A percentile compares a stretch with the other conserved stretches of the same genome.
phyloP scores from a whole-genome alignment of 192 early-diverging fungal species.

The Chytriomyces sp. region DNA sequence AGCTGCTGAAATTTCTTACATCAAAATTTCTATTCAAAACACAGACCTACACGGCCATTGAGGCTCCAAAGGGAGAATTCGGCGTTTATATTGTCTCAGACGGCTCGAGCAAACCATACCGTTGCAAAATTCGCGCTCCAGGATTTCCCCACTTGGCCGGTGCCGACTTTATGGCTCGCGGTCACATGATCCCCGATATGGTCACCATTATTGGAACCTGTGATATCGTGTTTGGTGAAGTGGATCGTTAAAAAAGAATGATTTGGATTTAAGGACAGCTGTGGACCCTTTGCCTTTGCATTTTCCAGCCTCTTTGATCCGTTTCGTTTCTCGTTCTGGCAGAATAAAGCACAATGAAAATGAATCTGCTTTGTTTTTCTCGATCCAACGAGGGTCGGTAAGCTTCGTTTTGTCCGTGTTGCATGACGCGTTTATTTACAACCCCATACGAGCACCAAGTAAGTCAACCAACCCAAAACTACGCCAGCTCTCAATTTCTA shows the following conservation, averaged over 20 bases:
- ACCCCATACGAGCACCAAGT: too few species aligned
- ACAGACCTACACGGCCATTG: constrained; percentile 91
- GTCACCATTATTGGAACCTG: constrained; percentile 97
- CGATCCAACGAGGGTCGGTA: too few species aligned
- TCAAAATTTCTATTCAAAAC: background rate
- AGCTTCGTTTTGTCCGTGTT: too few species aligned
- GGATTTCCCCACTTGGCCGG: constrained; percentile 93
- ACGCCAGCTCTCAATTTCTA: too few species aligned
- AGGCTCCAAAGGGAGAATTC: constrained; percentile 99
- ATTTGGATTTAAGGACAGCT: background rate
- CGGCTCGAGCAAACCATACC: constrained; percentile 93
- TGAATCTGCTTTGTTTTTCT: too few species aligned
- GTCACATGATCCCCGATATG: constrained; percentile 92
- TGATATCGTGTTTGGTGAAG: constrained; percentile 96
- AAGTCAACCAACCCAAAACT: too few species aligned
- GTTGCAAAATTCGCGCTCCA: constrained; percentile 96
- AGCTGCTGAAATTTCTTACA: background rate
- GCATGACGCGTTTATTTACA: too few species aligned
- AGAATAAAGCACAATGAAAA: too few species aligned
- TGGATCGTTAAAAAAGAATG: constrained; percentile 25
- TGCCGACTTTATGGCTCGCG: constrained; percentile 87
- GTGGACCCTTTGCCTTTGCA: background rate
- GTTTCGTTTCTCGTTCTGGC: too few species aligned
- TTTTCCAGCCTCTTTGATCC: too few species aligned
- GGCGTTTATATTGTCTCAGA: constrained; percentile 94